Base-by-base conservation (phyloP, 2,329 filamentous ascomycete species). In the Colletotrichum chrysophilum region DNA sequence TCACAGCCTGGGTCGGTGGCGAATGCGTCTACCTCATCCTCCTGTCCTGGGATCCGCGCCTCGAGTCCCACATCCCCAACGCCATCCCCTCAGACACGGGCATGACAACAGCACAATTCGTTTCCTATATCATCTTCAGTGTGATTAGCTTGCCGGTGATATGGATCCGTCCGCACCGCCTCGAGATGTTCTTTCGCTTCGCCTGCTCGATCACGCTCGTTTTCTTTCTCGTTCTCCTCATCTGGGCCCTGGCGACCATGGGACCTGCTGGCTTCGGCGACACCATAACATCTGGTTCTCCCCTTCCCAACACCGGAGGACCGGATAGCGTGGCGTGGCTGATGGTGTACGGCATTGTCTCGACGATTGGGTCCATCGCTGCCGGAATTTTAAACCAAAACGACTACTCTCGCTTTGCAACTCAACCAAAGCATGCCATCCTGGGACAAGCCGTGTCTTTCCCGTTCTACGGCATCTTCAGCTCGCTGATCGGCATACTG, bases 1-100 rank as follows among this genome's bases (percentile, higher is more conserved):
- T 88, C 72, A 86, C 87, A 67, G 84, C 86, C 6, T 88, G 86
- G 85, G 84, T 88, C 55, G 87, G 87, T 14, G 87, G 87, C 4
- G 82, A 87, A 78, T 88, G 86, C 65, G 77, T 88, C 70, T 87
- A 88, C 66, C 82, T 88, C 60, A 86, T 86, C 66, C 81, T 89
- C 7, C 84, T 86, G 13, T 86, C 88, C 3, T 86, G 87, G 79
- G 86, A 86, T 77, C 87, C 87, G 13, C 81, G 82, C 9, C 81
- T 88, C 38, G 86, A 88, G 70, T 65, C 82, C 1, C 85, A 85
- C 75, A 84, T 89, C 58, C 84, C 82, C 16, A 88, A 88, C 78
- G 81, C 79, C 52, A 85, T 88, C 65, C 83, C 87, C 6, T 79
- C 77, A 2, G 80, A 80, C 24, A 87, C 85, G 2, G 85, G 85